These are phyloP conservation scores for Torulaspora maleeae DNA, from an alignment of 805 yeast species.

Conservation along the genomic window DNA sequence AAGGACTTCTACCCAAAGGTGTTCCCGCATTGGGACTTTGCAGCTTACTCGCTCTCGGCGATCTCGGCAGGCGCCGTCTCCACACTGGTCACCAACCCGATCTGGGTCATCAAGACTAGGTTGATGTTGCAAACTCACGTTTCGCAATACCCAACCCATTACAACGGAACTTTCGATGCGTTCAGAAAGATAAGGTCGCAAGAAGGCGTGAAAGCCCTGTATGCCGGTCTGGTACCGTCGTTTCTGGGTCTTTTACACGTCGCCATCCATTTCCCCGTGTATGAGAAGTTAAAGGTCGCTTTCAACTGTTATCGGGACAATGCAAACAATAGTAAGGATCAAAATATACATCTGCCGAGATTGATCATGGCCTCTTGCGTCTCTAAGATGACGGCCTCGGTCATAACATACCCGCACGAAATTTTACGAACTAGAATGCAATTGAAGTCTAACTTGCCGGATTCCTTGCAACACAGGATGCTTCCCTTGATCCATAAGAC, in stretches of 20 bases:
- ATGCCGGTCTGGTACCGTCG: conserved; percentile 87
- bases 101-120: conserved; percentile 96
- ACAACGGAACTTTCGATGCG: conserved; percentile 80
- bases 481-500: conserved; percentile 28
- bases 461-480: conserved; percentile 24
- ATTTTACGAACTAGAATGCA: conserved; percentile 89
- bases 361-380: conserved; percentile 64
- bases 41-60: conserved; percentile 52
- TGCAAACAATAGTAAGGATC: conserved; percentile 18
- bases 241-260: conserved; percentile 87
- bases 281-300: conserved; percentile 68
- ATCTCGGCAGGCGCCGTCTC: conserved; percentile 85
- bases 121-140: conserved; percentile 72
- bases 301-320: conserved; percentile 36
- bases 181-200: conserved; percentile 67
- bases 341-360: conserved; percentile 37
- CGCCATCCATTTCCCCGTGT: conserved; percentile 93
- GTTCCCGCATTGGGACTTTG: conserved; percentile 36
- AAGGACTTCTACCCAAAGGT: conserved; percentile 50
- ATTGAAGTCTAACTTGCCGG: conserved; percentile 38
- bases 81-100: conserved; percentile 83
- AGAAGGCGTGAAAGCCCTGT: conserved; percentile 79
- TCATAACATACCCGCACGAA: conserved; percentile 93
- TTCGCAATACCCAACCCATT: conserved; percentile 26
- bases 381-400: conserved; percentile 84